Evolutionary conservation across 768 basidiomycete genomes (phyloP), one percentile per base, ranked within the genome.

Genomic region (Podaxis carcinomalis): DNA sequence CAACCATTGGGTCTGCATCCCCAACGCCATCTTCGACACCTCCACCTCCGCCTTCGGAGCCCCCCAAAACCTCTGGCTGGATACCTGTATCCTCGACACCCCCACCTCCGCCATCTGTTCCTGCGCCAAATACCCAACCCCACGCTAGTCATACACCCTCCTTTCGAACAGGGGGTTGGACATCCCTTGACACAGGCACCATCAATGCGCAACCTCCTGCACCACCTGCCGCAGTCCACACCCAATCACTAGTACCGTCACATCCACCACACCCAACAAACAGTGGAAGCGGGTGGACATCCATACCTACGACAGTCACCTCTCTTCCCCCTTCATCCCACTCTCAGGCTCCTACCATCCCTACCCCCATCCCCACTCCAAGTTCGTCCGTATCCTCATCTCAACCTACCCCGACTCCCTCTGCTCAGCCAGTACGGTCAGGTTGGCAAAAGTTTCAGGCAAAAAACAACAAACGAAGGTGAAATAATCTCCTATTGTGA

Each of bases 81-180:
- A 36, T 47, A 14, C 47, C 50, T 51, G 55, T 62, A 28, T 28
- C 67, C 63, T 27, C 46, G 50, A 16, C 51, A 56, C 65, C 70
- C 2, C 59, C 64, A 28, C 51, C 65, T 44, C 64, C 36, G 62
- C 61, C 65, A 52, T 47, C 65, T 64, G 4, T 61, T 19, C 25
- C 66, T 16, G 27, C 50, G 35, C 1, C 62, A 37, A 16, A 44
- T 14, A 21, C 35, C 47, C 42, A 46, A 4, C 47, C 9, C 35
- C 65, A 65, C 51, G 59, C 63, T 39, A 65, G 62, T 53, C 59
- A 70, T 9, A 75, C 80, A 25, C 80, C 85, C 16, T 65, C 75
- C 9, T 89, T 88, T 69, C 78, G 85, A 49, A 76, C 81, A 10
- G 87, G 79, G 51, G 88, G 89, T 16, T 89, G 86, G 83, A 84